Evolutionary conservation across 1,139 yeast genomes (phyloP).

Genomic region (Starmera stellimalicola): DNA sequence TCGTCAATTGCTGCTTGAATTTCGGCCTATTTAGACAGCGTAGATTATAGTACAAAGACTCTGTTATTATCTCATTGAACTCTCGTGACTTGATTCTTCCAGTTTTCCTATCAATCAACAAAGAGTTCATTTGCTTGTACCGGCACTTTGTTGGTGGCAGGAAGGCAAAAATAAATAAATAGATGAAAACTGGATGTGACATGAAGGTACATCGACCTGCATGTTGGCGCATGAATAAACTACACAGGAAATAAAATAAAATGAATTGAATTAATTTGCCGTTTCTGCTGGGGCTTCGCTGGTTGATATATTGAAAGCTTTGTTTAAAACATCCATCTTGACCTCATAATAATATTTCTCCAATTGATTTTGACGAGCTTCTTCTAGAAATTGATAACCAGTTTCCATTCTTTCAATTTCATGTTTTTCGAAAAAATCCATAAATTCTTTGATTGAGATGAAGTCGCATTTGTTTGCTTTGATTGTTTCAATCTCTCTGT

Average conservation of each 20-base stretch:
- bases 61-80: constrained; percentile 21
- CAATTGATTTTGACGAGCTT: constrained; percentile 23
- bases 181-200: too few relatives aligned
- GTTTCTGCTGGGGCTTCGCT: too few relatives aligned
- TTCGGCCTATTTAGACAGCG: constrained; percentile 21
- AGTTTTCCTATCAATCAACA: constrained; percentile 8
- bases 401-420: constrained; percentile 21
- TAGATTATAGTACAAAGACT: constrained; percentile 29
- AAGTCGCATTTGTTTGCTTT: constrained; percentile 23
- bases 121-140: constrained; percentile 14
- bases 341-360: constrained; percentile 17
- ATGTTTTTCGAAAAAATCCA: constrained; percentile 21
- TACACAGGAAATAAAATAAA: too few relatives aligned
- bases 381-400: constrained; percentile 13
- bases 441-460: constrained; percentile 22
- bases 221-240: too few relatives aligned
- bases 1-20: constrained; percentile 24
- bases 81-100: constrained; percentile 6
- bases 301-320: neutral
- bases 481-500: constrained; percentile 20
- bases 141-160: too few relatives aligned
- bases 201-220: too few relatives aligned
- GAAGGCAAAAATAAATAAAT: too few relatives aligned
- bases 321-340: neutral
- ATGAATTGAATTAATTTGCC: too few relatives aligned